A percentile compares a stretch with the other conserved stretches of the same genome.
Conservation (phyloP, 371 early-diverging fungal species). For the Mortierella sp. region DNA sequence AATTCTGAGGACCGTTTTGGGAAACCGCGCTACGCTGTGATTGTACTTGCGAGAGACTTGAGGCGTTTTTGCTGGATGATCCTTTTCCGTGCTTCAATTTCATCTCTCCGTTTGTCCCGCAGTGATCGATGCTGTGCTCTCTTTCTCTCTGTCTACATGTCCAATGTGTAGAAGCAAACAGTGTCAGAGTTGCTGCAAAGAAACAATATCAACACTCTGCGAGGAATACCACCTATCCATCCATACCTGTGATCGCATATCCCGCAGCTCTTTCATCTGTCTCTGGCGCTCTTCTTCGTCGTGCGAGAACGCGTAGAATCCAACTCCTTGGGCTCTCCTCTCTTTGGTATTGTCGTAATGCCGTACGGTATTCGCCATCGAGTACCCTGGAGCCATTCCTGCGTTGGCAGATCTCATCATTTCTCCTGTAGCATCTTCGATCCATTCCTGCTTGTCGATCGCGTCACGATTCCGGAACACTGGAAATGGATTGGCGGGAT, state of each 20-base stretch:
- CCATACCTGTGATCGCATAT: conserved; percentile 64
- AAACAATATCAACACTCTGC: no score
- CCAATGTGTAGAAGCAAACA: background rate
- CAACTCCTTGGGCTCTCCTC: conserved; percentile 78
- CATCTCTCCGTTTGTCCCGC: conserved; percentile 28
- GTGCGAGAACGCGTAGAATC: conserved; percentile 77
- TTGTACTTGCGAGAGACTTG: conserved; percentile 37
- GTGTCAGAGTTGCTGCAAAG: no score
- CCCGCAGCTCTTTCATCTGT: conserved; percentile 73
- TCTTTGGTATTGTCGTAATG: conserved; percentile 72
- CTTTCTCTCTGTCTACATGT: conserved; percentile 26
- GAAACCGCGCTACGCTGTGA: no score
- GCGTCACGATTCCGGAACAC: conserved; percentile 37
- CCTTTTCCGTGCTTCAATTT: conserved; percentile 36
- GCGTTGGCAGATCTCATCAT: conserved; percentile 7
- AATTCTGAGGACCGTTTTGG: background rate
- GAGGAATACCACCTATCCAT: no score
- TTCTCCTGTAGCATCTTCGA: conserved; percentile 35
- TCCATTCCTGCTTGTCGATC: conserved; percentile 34
- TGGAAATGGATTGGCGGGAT: conserved; percentile 48
- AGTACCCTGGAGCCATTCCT: conserved; percentile 22
- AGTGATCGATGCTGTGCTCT: conserved; percentile 19
- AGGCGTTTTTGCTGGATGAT: conserved; percentile 32
- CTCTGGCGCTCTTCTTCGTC: conserved; percentile 73
- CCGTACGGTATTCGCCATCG: conserved; percentile 21